Base-by-base conservation (phyloP, 2,329 filamentous ascomycete species). In the Alternaria longipes region DNA sequence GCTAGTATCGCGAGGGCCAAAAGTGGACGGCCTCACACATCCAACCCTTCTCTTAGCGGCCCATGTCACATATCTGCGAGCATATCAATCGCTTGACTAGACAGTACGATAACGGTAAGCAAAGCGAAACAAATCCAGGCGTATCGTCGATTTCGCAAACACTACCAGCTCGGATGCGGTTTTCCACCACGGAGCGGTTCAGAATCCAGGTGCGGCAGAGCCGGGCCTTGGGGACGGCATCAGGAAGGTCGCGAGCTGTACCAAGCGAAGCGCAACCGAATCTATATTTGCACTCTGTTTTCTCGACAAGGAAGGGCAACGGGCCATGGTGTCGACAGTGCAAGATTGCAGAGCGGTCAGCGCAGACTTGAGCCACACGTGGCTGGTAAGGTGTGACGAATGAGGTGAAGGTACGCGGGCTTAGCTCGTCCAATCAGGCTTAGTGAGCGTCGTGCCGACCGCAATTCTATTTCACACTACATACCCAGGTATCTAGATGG, bases 391-490 rank as follows among this genome's bases (percentile, higher is more conserved):
- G 22, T 30, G 34, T 40, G 36, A 26, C 59, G 26, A 61, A 61
- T 58, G 47, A 58, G 49, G 32, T 22, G 9, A 28, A n/a, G 22
- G 26, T 24, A 42, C 12, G 40, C 34, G 12, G 12, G 14, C n/a
- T 26, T 41, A 46, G 58, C 24, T 32, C 32, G n/a, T 40, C 26
- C 20, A 1, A 26, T 36, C 5, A 28, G 32, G 54, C 42, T 53
- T 61, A 61, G 59, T 14, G 42, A 30, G n/a, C n/a, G 34, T 26
- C 36, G 32, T 18, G n/a, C 46, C 59, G 28, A 54, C 59, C 49
- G 54, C 42, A 56, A 47, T 22, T 56, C 53, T n/a, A 26, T 36
- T 34, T 44, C 3, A 49, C 46, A 49, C 30, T 8, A 26, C 24
- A 26, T 26, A n/a, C 34, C 16, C 14, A 38, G 16, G 34, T 22